Percentiles rank a stretch among this genome's conserved stretches.
These are phyloP conservation scores for Apiospora malaysiana DNA, from an alignment of 2,329 filamentous ascomycete species.

Conservation along the genomic window DNA sequence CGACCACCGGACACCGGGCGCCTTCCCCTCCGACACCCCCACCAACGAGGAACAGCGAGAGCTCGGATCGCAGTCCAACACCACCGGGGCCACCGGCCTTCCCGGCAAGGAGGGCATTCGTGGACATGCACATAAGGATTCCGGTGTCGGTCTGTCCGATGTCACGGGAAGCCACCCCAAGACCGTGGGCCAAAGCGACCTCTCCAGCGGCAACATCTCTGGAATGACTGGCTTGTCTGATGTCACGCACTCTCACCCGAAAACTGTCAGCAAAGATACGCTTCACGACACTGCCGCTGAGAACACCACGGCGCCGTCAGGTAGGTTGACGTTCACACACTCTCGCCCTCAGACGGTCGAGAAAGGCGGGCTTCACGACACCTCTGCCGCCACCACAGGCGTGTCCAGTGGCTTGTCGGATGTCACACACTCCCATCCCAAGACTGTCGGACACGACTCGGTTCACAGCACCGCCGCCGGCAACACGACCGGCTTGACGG, in stretches of 20 bases:
- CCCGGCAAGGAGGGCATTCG: background rate
- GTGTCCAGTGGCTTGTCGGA: background rate
- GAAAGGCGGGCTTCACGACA: background rate
- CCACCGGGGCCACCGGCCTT: background rate
- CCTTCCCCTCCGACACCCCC: conserved; percentile 15
- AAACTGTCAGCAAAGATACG: background rate
- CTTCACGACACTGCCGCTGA: background rate
- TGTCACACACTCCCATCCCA: background rate
- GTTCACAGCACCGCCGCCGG: background rate
- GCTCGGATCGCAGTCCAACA: background rate
- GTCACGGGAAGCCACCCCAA: background rate
- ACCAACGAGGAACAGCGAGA: background rate
- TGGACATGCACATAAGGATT: background rate
- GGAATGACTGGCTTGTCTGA: no score
- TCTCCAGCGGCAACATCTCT: background rate
- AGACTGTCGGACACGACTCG: background rate
- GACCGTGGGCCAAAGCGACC: background rate
- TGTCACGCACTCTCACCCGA: background rate
- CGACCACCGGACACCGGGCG: background rate
- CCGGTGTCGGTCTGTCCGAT: background rate
- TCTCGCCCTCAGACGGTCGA: background rate
- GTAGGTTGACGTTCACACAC: background rate
- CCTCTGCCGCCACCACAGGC: background rate
- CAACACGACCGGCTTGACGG: background rate
- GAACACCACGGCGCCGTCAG: background rate